These are phyloP conservation scores for Vachellia collinsii DNA, from an alignment of 306 rosid genomes.

Conservation along the genomic window DNA sequence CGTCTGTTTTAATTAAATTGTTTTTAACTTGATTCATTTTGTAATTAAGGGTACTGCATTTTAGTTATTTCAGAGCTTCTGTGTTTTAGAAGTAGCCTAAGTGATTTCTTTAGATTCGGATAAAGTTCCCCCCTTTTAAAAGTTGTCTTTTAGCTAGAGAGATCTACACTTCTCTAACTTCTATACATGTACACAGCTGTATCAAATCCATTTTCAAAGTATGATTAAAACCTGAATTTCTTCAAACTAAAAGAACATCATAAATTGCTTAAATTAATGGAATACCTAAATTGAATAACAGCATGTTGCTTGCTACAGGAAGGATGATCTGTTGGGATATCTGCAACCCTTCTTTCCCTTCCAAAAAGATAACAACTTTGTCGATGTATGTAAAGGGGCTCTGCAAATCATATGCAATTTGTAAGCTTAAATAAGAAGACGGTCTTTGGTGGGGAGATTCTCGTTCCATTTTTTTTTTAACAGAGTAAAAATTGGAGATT, in stretches of 20 bases:
- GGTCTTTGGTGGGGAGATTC: conserved; percentile 19
- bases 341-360: conserved; percentile 98
- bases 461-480: conserved; percentile 18
- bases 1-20: not conserved
- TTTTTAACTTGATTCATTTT: not conserved
- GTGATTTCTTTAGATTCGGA: not conserved
- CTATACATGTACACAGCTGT: not conserved
- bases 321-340: conserved; percentile 96
- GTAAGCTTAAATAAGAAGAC: conserved; percentile 30
- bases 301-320: conserved; percentile 99
- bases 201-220: not conserved
- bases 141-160: not conserved
- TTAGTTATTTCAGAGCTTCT: not conserved
- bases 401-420: conserved; percentile 53
- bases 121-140: not conserved
- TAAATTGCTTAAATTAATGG: conserved; percentile 22
- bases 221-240: not conserved
- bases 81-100: not conserved
- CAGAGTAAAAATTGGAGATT: not conserved
- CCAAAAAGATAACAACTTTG: conserved; percentile 98
- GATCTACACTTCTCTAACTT: not conserved
- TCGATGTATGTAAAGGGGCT: conserved; percentile 93
- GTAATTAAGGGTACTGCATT: not conserved
- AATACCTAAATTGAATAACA: conserved; percentile 88
- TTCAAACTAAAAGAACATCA: conserved; percentile 17